Conservation (phyloP, 1,284 basidiomycete species). For the Fomitopsis betulina region DNA sequence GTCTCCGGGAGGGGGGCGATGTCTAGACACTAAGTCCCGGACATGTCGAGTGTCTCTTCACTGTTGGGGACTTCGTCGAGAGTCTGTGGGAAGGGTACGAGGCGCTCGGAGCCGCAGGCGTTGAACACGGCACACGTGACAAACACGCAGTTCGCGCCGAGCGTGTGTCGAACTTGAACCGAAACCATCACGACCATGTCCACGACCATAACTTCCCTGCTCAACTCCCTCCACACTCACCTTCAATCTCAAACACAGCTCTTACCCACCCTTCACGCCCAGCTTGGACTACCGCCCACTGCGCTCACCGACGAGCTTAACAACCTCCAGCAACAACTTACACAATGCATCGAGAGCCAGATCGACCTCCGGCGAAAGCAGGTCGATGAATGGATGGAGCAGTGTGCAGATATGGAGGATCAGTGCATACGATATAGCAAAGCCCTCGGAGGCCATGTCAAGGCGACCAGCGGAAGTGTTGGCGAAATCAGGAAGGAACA, state of each 20-base stretch:
- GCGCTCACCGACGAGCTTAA: slow-evolving; percentile 73
- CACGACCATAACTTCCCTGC: slow-evolving; percentile 46
- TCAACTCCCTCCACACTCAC: slow-evolving; percentile 74
- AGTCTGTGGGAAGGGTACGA: no score
- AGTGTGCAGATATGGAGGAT: slow-evolving; percentile 58
- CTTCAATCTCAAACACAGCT: slow-evolving; percentile 72
- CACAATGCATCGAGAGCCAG: slow-evolving; percentile 65
- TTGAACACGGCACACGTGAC: slow-evolving; percentile 4
- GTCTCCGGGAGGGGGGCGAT: no score
- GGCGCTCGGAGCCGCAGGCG: background rate
- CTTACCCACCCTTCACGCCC: slow-evolving; percentile 64
- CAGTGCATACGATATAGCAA: slow-evolving; percentile 59
- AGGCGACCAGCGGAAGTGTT: slow-evolving; percentile 53
- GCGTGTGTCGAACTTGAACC: slow-evolving; percentile 2
- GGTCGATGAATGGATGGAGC: slow-evolving; percentile 64
- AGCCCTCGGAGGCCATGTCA: slow-evolving; percentile 67
- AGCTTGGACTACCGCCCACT: slow-evolving; percentile 66
- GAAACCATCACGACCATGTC: slow-evolving; percentile 7
- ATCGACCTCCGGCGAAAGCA: slow-evolving; percentile 62
- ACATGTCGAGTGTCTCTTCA: no score
- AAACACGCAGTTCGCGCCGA: slow-evolving; percentile 4
- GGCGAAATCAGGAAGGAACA: slow-evolving; percentile 57
- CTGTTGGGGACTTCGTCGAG: no score
- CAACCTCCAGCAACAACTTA: slow-evolving; percentile 59
- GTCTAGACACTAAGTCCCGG: no score